Evolutionary conservation across 805 yeast genomes (phyloP).

Genomic region (Kodamaea neixiangensis): DNA sequence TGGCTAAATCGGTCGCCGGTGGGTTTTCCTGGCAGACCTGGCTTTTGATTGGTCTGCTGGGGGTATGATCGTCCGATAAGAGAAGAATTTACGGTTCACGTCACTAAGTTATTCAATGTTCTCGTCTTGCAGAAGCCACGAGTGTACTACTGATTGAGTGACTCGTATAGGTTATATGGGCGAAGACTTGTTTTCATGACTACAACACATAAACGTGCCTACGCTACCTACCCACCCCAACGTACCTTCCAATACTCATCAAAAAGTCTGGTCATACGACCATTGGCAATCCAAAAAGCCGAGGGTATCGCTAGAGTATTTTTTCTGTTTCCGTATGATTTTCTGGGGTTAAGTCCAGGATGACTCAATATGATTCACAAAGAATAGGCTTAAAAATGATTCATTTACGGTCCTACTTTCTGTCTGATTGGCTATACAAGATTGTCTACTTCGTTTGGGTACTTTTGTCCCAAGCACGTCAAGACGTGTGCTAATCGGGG

Average conservation of each 20-base stretch:
- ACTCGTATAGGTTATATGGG: too few species aligned
- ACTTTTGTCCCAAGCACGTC: conserved; percentile 1
- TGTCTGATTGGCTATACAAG: not conserved
- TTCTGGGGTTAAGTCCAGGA: conserved; percentile 6
- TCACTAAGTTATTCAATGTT: not conserved
- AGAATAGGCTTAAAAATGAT: not conserved
- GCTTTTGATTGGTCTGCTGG: not conserved
- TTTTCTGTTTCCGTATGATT: conserved; percentile 2
- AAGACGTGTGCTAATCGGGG: conserved; percentile 4
- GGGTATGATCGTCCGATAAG: not conserved
- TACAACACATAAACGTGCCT: not conserved
- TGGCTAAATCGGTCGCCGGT: not conserved
- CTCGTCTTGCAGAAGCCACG: too few species aligned
- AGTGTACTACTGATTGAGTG: too few species aligned
- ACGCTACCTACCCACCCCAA: too few species aligned
- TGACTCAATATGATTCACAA: conserved; percentile 3
- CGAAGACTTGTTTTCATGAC: too few species aligned
- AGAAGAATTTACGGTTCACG: not conserved
- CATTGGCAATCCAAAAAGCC: conserved; percentile 4
- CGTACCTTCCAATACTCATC: not conserved
- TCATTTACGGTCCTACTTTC: not conserved
- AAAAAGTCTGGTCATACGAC: not conserved
- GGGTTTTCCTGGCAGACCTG: not conserved
- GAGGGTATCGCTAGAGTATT: not conserved
- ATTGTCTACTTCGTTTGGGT: conserved; percentile 3